phyloP scores from a whole-genome alignment of 2,329 filamentous ascomycete species.

The Diaporthe vexans region DNA sequence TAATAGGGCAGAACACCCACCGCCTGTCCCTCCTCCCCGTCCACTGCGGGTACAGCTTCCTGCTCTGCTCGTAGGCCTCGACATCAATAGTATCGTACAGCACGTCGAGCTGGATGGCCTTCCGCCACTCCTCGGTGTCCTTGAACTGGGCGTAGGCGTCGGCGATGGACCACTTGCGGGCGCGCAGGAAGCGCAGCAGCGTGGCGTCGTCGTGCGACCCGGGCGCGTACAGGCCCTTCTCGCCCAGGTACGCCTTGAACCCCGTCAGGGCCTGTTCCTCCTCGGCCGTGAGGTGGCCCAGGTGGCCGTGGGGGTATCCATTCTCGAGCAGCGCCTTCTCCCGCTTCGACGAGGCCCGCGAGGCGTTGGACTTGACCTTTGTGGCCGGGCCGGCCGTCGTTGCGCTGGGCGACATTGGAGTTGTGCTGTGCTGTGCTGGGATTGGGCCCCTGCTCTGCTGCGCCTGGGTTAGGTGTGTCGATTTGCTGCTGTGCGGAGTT shows the following conservation, averaged over 20 bases:
- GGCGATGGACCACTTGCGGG: conserved; percentile 82
- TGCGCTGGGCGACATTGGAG: conserved; percentile 22
- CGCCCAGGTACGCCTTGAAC: conserved; percentile 79
- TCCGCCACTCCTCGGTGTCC: conserved; percentile 90
- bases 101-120: conserved; percentile 80
- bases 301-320: conserved; percentile 81
- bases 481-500: not conserved
- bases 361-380: conserved; percentile 36
- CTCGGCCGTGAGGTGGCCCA: conserved; percentile 79
- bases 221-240: conserved; percentile 74
- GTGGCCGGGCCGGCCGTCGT: conserved; percentile 28
- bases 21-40: conserved; percentile 86
- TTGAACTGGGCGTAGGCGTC: conserved; percentile 89
- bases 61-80: conserved; percentile 84
- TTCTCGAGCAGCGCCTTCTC: conserved; percentile 48
- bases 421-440: too few relatives aligned
- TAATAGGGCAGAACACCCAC: too few relatives aligned
- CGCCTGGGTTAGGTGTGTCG: too few relatives aligned
- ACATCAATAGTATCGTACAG: conserved; percentile 91
- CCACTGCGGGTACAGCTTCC: conserved; percentile 92
- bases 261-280: conserved; percentile 77
- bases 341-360: conserved; percentile 36
- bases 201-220: conserved; percentile 81
- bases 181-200: conserved; percentile 86
- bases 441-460: too few relatives aligned